phyloP scores from a whole-genome alignment of 2,329 filamentous ascomycete genomes.

The Colletotrichum sp. region DNA sequence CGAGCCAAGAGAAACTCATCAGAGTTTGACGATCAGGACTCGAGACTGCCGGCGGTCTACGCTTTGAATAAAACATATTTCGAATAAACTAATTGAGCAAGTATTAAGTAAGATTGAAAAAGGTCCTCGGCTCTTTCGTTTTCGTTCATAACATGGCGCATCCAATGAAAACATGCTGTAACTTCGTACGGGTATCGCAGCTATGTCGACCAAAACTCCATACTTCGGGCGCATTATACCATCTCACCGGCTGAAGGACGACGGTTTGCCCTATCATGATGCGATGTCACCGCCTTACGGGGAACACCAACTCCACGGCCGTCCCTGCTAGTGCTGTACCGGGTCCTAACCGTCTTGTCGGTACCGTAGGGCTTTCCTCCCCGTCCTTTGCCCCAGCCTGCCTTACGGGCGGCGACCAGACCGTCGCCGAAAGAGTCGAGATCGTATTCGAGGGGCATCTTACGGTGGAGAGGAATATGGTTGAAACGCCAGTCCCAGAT shows the following conservation, averaged over 20 bases:
- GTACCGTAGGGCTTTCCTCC: background rate
- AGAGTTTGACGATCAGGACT: background rate
- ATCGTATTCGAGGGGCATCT: constrained; percentile 57
- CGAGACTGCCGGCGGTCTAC: background rate
- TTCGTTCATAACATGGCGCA: background rate
- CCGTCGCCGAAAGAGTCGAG: constrained; percentile 50
- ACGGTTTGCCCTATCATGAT: background rate
- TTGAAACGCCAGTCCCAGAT: constrained; percentile 72
- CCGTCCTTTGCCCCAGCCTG: constrained; percentile 57
- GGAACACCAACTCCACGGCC: background rate
- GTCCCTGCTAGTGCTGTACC: background rate
- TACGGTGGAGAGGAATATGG: constrained; percentile 70
- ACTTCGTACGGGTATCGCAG: background rate
- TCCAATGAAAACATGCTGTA: background rate
- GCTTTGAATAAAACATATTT: background rate
- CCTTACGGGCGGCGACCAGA: constrained; percentile 62
- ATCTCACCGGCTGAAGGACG: background rate
- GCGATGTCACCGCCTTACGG: constrained; percentile 4
- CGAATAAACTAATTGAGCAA: background rate
- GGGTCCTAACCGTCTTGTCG: background rate
- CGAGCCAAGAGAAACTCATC: background rate
- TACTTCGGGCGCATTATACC: background rate
- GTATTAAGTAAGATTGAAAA: background rate
- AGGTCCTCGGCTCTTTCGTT: background rate
- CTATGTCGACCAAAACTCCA: background rate